phyloP scores from a whole-genome alignment of 1,139 yeast genomes.

The Scheffersomyces segobiensis region DNA sequence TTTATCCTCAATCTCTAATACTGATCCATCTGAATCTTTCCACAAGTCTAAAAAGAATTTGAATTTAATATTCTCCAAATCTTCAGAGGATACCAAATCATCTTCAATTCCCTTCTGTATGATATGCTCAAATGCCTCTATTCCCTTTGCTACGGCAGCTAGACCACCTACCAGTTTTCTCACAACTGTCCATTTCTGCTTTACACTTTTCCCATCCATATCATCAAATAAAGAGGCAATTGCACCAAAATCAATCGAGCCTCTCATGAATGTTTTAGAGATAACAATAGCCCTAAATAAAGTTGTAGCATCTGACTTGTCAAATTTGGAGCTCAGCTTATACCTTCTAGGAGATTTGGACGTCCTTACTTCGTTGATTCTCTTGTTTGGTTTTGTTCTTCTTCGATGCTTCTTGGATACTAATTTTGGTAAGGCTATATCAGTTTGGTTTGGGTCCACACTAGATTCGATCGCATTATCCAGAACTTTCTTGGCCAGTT shows the following conservation, averaged over 20 bases:
- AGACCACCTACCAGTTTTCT: conserved; percentile 58
- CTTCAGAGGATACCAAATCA: conserved; percentile 44
- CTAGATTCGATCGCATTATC: not conserved
- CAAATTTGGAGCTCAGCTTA: conserved; percentile 29
- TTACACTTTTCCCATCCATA: conserved; percentile 38
- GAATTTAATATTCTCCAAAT: conserved; percentile 50
- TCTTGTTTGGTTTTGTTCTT: conserved; percentile 10
- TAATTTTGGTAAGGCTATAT: conserved; percentile 17
- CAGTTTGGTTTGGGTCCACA: not conserved
- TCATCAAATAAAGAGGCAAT: conserved; percentile 50
- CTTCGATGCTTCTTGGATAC: conserved; percentile 24
- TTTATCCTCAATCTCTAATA: conserved; percentile 30
- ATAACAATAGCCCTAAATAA: conserved; percentile 63
- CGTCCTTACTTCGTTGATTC: conserved; percentile 5
- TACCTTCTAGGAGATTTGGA: conserved; percentile 17
- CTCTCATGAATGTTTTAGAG: conserved; percentile 53
- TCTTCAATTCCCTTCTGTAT: conserved; percentile 53
- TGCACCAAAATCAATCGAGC: conserved; percentile 56
- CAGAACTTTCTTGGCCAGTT: conserved; percentile 1
- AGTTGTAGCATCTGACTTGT: conserved; percentile 46
- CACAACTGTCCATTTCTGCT: conserved; percentile 62
- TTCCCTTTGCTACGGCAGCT: conserved; percentile 50
- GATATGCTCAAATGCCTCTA: conserved; percentile 59
- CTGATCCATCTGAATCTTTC: conserved; percentile 49
- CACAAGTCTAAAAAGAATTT: conserved; percentile 55